phyloP scores from a whole-genome alignment of 805 yeast species.

The Metschnikowia colocasiae region DNA sequence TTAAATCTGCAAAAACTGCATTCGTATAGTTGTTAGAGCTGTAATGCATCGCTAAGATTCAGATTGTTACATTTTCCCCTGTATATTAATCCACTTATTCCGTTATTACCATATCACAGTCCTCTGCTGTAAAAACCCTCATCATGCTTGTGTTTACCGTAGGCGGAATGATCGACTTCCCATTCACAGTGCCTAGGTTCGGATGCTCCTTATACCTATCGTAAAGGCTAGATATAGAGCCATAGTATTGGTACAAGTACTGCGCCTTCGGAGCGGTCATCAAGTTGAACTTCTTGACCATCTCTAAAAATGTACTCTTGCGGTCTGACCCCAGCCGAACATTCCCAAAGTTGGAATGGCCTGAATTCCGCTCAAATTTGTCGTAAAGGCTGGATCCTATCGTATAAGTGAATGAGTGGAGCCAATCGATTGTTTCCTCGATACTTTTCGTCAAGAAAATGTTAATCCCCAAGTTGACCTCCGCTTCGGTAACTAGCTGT shows the following conservation, averaged over 20 bases:
- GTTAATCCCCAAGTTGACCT: constrained; percentile 46
- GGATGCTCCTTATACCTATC: constrained; percentile 22
- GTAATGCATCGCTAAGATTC: neutral
- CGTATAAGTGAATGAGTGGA: constrained; percentile 55
- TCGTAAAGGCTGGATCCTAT: constrained; percentile 49
- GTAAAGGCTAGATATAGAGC: constrained; percentile 34
- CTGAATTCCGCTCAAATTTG: constrained; percentile 49
- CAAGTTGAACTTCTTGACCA: constrained; percentile 53
- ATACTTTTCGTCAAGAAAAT: constrained; percentile 47
- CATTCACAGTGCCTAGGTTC: constrained; percentile 34
- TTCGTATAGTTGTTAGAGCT: constrained; percentile 4
- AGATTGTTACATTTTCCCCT: neutral
- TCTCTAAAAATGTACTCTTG: constrained; percentile 44
- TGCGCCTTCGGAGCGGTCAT: constrained; percentile 53
- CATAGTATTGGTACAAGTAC: constrained; percentile 39
- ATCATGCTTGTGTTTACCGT: constrained; percentile 47
- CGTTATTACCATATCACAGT: constrained; percentile 43
- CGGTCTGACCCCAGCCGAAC: constrained; percentile 52
- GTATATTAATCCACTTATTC: constrained; percentile 10
- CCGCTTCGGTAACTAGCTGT: constrained; percentile 40
- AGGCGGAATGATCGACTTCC: constrained; percentile 46
- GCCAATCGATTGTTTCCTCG: constrained; percentile 49
- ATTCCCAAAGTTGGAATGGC: constrained; percentile 51
- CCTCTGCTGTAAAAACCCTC: constrained; percentile 45
- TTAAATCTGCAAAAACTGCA: constrained; percentile 46